Evolutionary conservation across 2,329 filamentous ascomycete species (phyloP).

Genomic region (Penicillium thymicola): DNA sequence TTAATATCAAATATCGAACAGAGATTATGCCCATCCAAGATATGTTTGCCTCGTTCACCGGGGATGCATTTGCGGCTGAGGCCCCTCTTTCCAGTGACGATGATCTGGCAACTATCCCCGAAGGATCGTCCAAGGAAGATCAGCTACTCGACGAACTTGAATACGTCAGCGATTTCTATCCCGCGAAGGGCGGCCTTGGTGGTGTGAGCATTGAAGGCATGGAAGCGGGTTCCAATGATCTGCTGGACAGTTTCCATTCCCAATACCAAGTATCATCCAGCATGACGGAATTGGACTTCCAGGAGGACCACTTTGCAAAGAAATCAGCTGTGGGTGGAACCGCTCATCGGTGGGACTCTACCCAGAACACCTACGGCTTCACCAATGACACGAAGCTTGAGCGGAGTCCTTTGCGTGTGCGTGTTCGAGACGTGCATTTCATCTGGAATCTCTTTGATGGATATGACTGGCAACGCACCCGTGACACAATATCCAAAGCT

Average conservation of each 20-base stretch:
- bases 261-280: constrained; percentile 55
- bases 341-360: constrained; percentile 77
- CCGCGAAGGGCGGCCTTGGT: constrained; percentile 40
- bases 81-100: constrained; percentile 19
- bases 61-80: constrained; percentile 66
- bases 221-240: constrained; percentile 33
- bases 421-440: constrained; percentile 80
- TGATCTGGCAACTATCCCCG: constrained; percentile 50
- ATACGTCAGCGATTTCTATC: constrained; percentile 57
- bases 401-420: constrained; percentile 70
- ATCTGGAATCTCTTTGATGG: constrained; percentile 99
- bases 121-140: constrained; percentile 36
- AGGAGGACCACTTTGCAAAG: constrained; percentile 73
- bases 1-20: constrained; percentile 80
- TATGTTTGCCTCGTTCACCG: constrained; percentile 84
- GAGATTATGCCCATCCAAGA: constrained; percentile 82
- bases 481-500: constrained; percentile 80
- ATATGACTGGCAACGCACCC: constrained; percentile 90
- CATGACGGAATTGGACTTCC: constrained; percentile 64
- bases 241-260: constrained; percentile 53
- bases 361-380: constrained; percentile 69
- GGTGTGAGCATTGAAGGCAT: constrained; percentile 42
- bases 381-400: constrained; percentile 60
- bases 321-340: constrained; percentile 60
- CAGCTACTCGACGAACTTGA: constrained; percentile 42